phyloP scores from a whole-genome alignment of 2,329 filamentous ascomycete species.

The Trichoderma aggressivum region DNA sequence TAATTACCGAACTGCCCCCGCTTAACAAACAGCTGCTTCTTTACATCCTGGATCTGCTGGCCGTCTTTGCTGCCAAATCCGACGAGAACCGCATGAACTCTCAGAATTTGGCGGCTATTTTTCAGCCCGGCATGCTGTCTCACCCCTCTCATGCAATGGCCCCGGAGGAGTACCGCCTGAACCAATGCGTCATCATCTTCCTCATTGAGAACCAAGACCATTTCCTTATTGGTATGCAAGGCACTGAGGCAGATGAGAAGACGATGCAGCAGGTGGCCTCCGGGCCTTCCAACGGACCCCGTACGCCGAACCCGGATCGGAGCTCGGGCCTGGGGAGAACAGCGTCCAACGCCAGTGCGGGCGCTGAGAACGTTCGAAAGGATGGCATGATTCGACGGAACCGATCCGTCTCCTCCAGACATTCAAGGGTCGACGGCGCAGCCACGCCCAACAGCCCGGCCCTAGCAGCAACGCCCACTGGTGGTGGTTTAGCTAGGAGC shows the following conservation, averaged over 20 bases:
- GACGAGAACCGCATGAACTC: constrained; percentile 97
- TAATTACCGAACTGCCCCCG: constrained; percentile 90
- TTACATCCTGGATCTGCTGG: constrained; percentile 92
- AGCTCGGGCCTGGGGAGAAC: constrained; percentile 59
- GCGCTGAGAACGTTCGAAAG: constrained; percentile 79
- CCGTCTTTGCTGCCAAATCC: constrained; percentile 94
- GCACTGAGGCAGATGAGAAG: constrained; percentile 91
- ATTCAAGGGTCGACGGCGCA: constrained; percentile 71
- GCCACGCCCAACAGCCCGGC: constrained; percentile 66
- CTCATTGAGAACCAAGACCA: constrained; percentile 98
- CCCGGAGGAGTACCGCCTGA: constrained; percentile 87
- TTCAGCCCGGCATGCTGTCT: constrained; percentile 93
- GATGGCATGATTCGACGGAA: constrained; percentile 80
- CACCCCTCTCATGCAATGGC: constrained; percentile 95
- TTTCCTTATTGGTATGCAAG: constrained; percentile 97
- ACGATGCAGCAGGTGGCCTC: constrained; percentile 64
- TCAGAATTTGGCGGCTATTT: constrained; percentile 91
- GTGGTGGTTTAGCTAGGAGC: constrained; percentile 61
- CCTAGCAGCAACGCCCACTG: constrained; percentile 51
- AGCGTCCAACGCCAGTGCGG: constrained; percentile 82
- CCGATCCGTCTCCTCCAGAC: constrained; percentile 86
- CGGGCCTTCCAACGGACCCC: constrained; percentile 54
- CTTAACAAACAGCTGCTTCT: constrained; percentile 90
- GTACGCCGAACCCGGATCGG: constrained; percentile 48
- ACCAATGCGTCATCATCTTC: constrained; percentile 96